Percentiles rank a stretch among this genome's conserved stretches.
These are phyloP conservation scores for Apocynum venetum DNA, from an alignment of 257 asterid species.

Conservation along the genomic window DNA sequence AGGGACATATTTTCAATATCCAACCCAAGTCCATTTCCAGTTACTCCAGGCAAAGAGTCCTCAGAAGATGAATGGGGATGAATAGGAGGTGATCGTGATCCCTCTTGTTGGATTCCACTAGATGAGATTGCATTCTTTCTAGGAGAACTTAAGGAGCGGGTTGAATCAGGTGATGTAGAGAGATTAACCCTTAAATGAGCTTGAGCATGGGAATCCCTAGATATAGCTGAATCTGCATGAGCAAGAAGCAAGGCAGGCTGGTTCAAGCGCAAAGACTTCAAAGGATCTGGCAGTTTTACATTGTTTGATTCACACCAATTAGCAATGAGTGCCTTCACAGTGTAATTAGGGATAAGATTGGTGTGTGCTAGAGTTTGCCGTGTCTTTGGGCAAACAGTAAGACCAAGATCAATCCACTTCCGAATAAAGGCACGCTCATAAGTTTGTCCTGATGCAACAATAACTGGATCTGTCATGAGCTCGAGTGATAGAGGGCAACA, in stretches of 20 bases:
- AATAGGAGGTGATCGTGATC: slow-evolving; percentile 38
- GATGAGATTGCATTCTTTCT: slow-evolving; percentile 33
- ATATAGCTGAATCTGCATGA: slow-evolving; percentile 46
- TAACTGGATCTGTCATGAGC: slow-evolving; percentile 89
- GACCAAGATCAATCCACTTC: slow-evolving; percentile 84
- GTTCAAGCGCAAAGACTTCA: slow-evolving; percentile 44
- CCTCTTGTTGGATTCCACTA: slow-evolving; percentile 32
- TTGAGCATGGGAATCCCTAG: slow-evolving; percentile 23
- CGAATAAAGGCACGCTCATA: slow-evolving; percentile 76
- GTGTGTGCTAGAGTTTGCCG: slow-evolving; percentile 75
- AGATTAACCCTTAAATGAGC: slow-evolving; percentile 33
- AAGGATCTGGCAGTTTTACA: slow-evolving; percentile 69
- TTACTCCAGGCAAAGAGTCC: slow-evolving; percentile 48
- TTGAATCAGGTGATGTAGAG: slow-evolving; percentile 40
- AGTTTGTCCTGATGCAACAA: slow-evolving; percentile 93
- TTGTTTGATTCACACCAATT: slow-evolving; percentile 74
- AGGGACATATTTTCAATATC: slow-evolving; percentile 44
- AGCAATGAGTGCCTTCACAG: slow-evolving; percentile 80
- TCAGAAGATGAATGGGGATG: slow-evolving; percentile 59
- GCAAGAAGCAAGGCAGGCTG: slow-evolving; percentile 59
- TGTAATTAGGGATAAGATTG: slow-evolving; percentile 78
- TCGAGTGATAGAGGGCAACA: slow-evolving; percentile 90
- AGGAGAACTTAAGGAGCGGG: slow-evolving; percentile 42
- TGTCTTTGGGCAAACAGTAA: slow-evolving; percentile 85
- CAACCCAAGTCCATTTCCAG: slow-evolving; percentile 37